Evolutionary conservation across 805 yeast species (phyloP), one percentile per base, ranked within the genome.

Genomic region (Wickerhamiella slavikovae): DNA sequence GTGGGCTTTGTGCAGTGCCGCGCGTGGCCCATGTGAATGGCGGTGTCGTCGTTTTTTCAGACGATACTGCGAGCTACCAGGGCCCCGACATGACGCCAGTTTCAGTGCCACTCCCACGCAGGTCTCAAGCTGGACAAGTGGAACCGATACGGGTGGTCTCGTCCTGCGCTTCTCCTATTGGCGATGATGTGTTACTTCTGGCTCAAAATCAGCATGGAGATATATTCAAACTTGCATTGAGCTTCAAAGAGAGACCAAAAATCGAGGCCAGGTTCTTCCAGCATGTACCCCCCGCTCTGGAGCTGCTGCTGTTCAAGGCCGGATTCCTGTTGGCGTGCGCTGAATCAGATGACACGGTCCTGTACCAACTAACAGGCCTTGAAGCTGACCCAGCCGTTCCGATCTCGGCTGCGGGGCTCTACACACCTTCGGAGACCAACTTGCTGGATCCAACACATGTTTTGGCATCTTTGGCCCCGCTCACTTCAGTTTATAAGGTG

Each of bases 281-380:
- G 44, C 62, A 92, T 0, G 59, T 78, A 21, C 76, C 82, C 2
- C 47, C 62, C 1, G 62, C 76, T 16, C 55, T 58, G 14, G 45
- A 61, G 4, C 40, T 85, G 9, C 55, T 61, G 23, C 66, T 85
- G 24, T 60, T 82, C 37, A 72, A 64, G 38, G 63, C 76, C 5
- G 98, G 96, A 0, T 75, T 69, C 38, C 41, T 85, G 22, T 77
- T 68, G 46, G 75, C 73, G 1, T 70, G 71, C 36, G 54, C 69
- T 6, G 72, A 72, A 33, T 48, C 56, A 33, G 69, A 73, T 17
- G 70, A 73, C 42, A 77, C 72, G 41, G 48, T 56, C 13, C 55
- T 77, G n/a, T 78, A 71, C 42, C 93, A 80, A 46, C 75, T 85
- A 42, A 79, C 74, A 36, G 64, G 64, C 29, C 52, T 82, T 26